phyloP scores from a whole-genome alignment of 345 rosid species.

The Camelina neglecta region DNA sequence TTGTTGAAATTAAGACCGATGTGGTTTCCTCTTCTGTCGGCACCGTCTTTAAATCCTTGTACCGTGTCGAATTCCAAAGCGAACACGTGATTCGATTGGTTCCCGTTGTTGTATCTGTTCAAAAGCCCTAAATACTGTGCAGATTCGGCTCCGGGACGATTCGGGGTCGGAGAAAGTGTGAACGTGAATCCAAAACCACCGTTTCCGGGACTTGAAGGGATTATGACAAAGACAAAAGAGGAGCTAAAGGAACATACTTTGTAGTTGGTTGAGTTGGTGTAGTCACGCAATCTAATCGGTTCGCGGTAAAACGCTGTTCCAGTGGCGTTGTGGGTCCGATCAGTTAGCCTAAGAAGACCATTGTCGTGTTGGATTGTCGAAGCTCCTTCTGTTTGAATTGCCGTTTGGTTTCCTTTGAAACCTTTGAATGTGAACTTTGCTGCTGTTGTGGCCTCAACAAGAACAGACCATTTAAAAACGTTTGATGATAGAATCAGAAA shows the following conservation, averaged over 20 bases:
- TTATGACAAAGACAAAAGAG: slow-evolving; percentile 56
- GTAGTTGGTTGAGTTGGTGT: background rate
- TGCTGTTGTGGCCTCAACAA: slow-evolving; percentile 18
- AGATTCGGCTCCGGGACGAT: slow-evolving; percentile 48
- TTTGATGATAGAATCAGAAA: slow-evolving; percentile 25
- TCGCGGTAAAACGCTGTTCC: slow-evolving; percentile 42
- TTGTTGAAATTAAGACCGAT: slow-evolving; percentile 64
- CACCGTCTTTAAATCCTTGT: slow-evolving; percentile 47
- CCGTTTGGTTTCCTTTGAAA: slow-evolving; percentile 35
- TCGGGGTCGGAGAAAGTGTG: slow-evolving; percentile 49
- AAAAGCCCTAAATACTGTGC: slow-evolving; percentile 61
- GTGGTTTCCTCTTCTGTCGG: slow-evolving; percentile 52
- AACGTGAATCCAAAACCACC: slow-evolving; percentile 68
- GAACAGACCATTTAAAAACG: background rate
- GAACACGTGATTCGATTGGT: slow-evolving; percentile 49
- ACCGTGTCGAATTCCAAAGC: slow-evolving; percentile 71
- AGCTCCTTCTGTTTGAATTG: slow-evolving; percentile 31
- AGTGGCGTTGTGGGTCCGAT: slow-evolving; percentile 23
- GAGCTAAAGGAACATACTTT: slow-evolving; percentile 55
- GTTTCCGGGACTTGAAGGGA: slow-evolving; percentile 37
- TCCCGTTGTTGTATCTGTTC: slow-evolving; percentile 38
- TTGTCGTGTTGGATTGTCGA: slow-evolving; percentile 11
- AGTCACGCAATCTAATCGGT: slow-evolving; percentile 28
- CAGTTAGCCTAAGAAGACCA: slow-evolving; percentile 39
- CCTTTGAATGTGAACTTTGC: slow-evolving; percentile 43